Evolutionary conservation across 2,329 filamentous ascomycete species (phyloP), one percentile per base, ranked within the genome.

Genomic region (Ophiostoma tasmaniense): DNA sequence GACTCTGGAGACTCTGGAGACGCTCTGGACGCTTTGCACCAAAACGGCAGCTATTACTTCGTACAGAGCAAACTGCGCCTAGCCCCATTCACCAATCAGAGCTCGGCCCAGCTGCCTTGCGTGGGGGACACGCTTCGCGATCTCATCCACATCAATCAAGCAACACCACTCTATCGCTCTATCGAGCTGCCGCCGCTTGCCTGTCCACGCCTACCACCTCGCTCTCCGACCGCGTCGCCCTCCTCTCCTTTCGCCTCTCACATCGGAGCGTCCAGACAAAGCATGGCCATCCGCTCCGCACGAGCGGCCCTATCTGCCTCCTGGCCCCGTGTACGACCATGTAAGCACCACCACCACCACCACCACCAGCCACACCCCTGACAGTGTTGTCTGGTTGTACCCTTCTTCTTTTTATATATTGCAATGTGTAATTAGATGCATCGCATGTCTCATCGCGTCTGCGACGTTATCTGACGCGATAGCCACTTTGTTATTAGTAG

Each of bases 281-380:
- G 67, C 66, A 72, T 72, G 71, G 71, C 69, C 68, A 35, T 59
- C 59, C 30, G 65, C 20, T 45, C 45, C 33, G 42, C 65, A 42
- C 71, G 65, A 28, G 66, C 66, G 65, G 64, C 68, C 33, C 61
- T 70, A 64, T 70, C 68, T 68, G 69, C 69, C 37, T 59, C 59
- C n/a, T 33, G 64, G 64, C 37, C 66, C n/a, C 66, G 61, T 39
- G 55, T 67, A 28, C 68, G 64, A 67, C 67, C 22, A 61, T 67
- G 71, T 72, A 71, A 64, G 69, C n/a, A n/a, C n/a, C 39, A n/a
- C 17, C 42, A 45, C 14, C 17, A 45, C 14, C 1, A 20, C 33
- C 37, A 45, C 3, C 17, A 45, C 14, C 1, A 20, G 45, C 37
- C 20, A 30, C 65, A 67, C 39, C 20, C 50, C 55, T 59, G 50